Percentiles rank a stretch among this genome's conserved stretches.
phyloP scores from a whole-genome alignment of 805 yeast species.

The Metschnikowia hibisci region DNA sequence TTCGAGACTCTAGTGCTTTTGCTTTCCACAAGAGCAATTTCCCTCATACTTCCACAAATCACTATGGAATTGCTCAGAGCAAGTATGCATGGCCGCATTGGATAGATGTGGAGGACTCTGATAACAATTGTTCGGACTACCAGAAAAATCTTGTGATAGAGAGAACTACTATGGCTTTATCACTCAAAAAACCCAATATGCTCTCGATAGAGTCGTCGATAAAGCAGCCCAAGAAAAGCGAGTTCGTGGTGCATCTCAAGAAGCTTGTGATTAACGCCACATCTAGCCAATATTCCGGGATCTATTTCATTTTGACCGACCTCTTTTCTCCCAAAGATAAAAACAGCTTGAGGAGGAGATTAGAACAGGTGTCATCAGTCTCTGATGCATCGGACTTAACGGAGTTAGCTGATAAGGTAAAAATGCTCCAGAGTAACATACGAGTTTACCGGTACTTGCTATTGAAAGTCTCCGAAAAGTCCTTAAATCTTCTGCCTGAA shows the following conservation, averaged over 20 bases:
- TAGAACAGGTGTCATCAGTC: conserved; percentile 35
- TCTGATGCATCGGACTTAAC: conserved; percentile 35
- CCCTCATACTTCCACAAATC: conserved; percentile 5
- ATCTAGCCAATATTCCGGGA: conserved; percentile 35
- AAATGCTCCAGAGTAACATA: conserved; percentile 29
- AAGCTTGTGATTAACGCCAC: conserved; percentile 38
- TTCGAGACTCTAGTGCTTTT: conserved; percentile 54
- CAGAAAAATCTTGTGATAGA: conserved; percentile 32
- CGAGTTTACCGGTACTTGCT: conserved; percentile 32
- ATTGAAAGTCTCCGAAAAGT: conserved; percentile 36
- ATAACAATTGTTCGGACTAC: conserved; percentile 23
- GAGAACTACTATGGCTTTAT: conserved; percentile 38
- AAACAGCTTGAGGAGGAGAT: conserved; percentile 35
- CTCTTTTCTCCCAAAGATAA: conserved; percentile 29
- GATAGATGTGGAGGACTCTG: conserved; percentile 20
- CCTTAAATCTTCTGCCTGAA: conserved; percentile 18
- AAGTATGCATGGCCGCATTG: conserved; percentile 17
- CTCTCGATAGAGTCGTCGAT: conserved; percentile 33
- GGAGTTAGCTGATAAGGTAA: conserved; percentile 30
- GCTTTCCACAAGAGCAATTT: conserved; percentile 40
- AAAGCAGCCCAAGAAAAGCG: conserved; percentile 24
- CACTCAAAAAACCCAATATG: conserved; percentile 49
- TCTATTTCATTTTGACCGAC: conserved; percentile 34
- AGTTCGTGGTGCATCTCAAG: conserved; percentile 31
- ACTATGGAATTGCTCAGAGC: conserved; percentile 4